Evolutionary conservation across 495 filamentous ascomycete genomes (phyloP).

Genomic region (Opeltia flavorubescens): DNA sequence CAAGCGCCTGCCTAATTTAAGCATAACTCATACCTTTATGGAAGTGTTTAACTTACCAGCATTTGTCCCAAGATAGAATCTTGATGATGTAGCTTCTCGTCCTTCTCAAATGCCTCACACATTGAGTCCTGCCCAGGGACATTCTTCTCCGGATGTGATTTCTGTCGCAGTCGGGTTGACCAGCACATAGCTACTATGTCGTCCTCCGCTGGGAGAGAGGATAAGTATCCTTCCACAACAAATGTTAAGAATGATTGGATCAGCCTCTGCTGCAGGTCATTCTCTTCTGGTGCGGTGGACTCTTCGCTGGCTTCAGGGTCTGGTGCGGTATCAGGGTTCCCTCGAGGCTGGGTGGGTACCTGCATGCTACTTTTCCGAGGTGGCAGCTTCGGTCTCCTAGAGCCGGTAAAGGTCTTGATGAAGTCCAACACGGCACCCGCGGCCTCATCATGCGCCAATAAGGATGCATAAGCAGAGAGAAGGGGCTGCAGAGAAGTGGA

Average conservation of each 20-base stretch:
- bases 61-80: slow-evolving; percentile 67
- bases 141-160: slow-evolving; percentile 45
- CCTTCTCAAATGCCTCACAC: slow-evolving; percentile 44
- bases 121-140: slow-evolving; percentile 43
- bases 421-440: slow-evolving; percentile 64
- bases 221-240: slow-evolving; percentile 65
- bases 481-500: slow-evolving; percentile 76
- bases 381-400: slow-evolving; percentile 60
- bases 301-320: slow-evolving; percentile 59
- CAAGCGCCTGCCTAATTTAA: slow-evolving; percentile 40
- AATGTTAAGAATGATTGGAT: slow-evolving; percentile 80
- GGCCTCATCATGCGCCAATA: slow-evolving; percentile 44
- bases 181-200: slow-evolving; percentile 55
- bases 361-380: slow-evolving; percentile 51
- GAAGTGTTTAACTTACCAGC: slow-evolving; percentile 38
- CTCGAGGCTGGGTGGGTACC: slow-evolving; percentile 20
- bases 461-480: slow-evolving; percentile 46
- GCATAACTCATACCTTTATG: not conserved
- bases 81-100: slow-evolving; percentile 46
- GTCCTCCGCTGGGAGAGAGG: slow-evolving; percentile 33
- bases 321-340: slow-evolving; percentile 37
- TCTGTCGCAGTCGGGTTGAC: slow-evolving; percentile 64
- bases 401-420: slow-evolving; percentile 57
- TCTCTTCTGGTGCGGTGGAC: slow-evolving; percentile 36
- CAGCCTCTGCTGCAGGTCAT: slow-evolving; percentile 42